Percentiles rank a stretch among this genome's conserved stretches.
These are phyloP conservation scores for Chlorokybus atmophyticus DNA, from an alignment of 139 green algal genomes.

Conservation along the genomic window DNA sequence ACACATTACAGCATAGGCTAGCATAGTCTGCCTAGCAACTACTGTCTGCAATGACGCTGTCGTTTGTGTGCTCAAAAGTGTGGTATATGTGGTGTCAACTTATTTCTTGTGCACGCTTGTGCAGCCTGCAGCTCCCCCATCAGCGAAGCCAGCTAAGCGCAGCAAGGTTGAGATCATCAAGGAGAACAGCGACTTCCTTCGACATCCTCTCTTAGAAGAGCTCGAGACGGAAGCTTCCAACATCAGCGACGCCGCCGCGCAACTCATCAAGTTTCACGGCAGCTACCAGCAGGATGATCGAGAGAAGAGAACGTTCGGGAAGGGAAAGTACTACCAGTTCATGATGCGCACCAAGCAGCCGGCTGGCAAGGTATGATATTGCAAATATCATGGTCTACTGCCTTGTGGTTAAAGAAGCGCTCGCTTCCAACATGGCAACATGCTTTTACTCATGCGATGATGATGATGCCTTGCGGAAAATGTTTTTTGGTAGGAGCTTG, in stretches of 20 bases:
- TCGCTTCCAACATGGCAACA: conserved; percentile 2
- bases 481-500: no score
- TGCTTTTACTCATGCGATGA: no score
- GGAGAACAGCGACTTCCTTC: conserved; percentile 86
- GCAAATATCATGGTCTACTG: background rate
- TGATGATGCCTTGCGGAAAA: no score
- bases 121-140: no score
- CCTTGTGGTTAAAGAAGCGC: background rate
- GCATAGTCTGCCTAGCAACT: no score
- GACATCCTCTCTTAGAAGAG: conserved; percentile 93
- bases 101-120: no score
- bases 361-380: conserved; percentile 5
- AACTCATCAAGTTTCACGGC: conserved; percentile 99
- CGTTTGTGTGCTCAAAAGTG: no score
- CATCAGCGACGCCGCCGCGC: conserved; percentile 76
- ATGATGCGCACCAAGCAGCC: conserved; percentile 92
- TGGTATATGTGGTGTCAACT: no score
- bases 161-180: conserved; percentile 97
- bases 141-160: no score
- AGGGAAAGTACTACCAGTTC: conserved; percentile 95
- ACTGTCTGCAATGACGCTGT: no score
- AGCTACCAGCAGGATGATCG: conserved; percentile 93
- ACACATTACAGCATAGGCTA: no score
- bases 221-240: conserved; percentile 61
- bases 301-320: conserved; percentile 79